phyloP scores from a whole-genome alignment of 2,329 filamentous ascomycete genomes.

The Colletotrichum lentis region DNA sequence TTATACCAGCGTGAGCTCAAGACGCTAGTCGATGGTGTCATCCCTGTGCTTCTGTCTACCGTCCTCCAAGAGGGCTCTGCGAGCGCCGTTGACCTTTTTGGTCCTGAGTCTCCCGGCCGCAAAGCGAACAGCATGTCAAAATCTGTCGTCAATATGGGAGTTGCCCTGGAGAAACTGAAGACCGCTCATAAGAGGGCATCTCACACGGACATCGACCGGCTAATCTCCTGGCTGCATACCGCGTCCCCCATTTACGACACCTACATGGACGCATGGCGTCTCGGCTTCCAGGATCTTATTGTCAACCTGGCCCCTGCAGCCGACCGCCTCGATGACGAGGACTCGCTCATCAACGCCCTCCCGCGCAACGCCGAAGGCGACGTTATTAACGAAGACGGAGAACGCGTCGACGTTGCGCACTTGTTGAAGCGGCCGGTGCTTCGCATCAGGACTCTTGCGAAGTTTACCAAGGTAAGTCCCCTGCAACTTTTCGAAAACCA shows the following conservation, averaged over 20 bases:
- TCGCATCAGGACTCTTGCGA: constrained; percentile 85
- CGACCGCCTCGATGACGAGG: constrained; percentile 62
- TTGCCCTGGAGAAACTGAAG: constrained; percentile 85
- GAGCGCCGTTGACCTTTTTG: constrained; percentile 73
- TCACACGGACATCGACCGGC: constrained; percentile 71
- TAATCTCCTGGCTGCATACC: constrained; percentile 83
- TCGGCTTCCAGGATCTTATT: constrained; percentile 93
- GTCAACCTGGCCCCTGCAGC: constrained; percentile 84
- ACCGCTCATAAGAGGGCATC: constrained; percentile 83
- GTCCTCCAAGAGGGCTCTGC: constrained; percentile 76
- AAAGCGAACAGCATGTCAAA: constrained; percentile 74
- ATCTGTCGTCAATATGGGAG: constrained; percentile 92
- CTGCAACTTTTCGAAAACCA: neutral
- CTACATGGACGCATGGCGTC: constrained; percentile 87
- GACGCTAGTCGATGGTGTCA: constrained; percentile 92
- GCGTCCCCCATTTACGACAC: constrained; percentile 82
- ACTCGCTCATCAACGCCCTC: constrained; percentile 66
- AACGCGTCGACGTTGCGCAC: constrained; percentile 93
- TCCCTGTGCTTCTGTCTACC: constrained; percentile 88
- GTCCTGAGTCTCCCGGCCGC: constrained; percentile 59
- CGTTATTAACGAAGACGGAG: constrained; percentile 76
- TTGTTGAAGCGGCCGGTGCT: constrained; percentile 89
- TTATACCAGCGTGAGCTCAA: constrained; percentile 91
- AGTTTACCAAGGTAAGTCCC: constrained; percentile 74
- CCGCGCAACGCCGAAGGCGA: constrained; percentile 72